Conservation (phyloP, 306 rosid species). For the Dalbergia cochinchinensis region DNA sequence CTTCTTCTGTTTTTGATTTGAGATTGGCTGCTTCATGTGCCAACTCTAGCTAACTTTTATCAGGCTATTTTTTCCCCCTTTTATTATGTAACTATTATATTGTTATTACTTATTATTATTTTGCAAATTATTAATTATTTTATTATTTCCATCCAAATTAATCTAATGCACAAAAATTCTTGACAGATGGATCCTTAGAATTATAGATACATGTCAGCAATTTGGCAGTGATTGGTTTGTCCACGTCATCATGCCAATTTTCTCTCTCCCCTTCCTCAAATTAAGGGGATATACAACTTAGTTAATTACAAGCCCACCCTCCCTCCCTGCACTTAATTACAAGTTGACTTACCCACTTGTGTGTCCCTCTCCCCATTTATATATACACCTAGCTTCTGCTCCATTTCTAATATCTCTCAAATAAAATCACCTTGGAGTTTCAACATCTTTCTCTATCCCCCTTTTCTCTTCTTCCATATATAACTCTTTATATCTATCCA, state of each 20-base stretch:
- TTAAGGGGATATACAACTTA: neutral
- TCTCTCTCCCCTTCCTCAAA: neutral
- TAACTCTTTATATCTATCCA: too few species aligned
- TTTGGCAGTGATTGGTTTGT: conserved; percentile 54
- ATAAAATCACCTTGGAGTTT: conserved; percentile 15
- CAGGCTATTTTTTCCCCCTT: neutral
- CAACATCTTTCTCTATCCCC: conserved; percentile 11
- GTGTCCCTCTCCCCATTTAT: conserved; percentile 49
- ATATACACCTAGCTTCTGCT: conserved; percentile 48
- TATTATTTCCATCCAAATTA: neutral
- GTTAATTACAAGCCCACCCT: conserved; percentile 43
- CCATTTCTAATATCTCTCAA: conserved; percentile 26
- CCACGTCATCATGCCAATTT: conserved; percentile 56
- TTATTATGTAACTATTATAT: neutral
- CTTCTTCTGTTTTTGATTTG: conserved; percentile 36
- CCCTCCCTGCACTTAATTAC: conserved; percentile 46
- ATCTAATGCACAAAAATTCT: conserved; percentile 36
- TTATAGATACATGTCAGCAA: conserved; percentile 47
- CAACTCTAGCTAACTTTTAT: conserved; percentile 40
- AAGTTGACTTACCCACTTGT: conserved; percentile 59
- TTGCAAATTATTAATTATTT: neutral
- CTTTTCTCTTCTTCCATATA: neutral
- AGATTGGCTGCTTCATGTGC: conserved; percentile 50
- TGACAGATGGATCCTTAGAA: conserved; percentile 17
- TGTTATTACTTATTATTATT: neutral